Percentiles rank a stretch among this genome's conserved stretches.
phyloP scores from a whole-genome alignment of 2,329 filamentous ascomycete species.

The Epichloe gansuensis region DNA sequence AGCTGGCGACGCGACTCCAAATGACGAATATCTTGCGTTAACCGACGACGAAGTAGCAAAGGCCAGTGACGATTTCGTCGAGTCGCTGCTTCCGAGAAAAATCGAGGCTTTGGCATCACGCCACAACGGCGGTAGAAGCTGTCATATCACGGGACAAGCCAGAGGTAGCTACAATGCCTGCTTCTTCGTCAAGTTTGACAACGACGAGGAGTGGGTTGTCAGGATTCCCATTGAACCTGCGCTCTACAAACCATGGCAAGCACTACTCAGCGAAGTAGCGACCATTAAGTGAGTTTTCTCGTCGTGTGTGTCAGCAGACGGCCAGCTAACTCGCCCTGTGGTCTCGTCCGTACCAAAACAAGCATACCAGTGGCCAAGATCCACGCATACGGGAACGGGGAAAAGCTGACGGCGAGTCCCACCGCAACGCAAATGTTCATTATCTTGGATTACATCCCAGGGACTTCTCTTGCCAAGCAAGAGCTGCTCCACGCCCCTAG shows the following conservation, averaged over 20 bases:
- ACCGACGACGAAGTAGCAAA: slow-evolving; percentile 3
- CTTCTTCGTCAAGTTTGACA: slow-evolving; percentile 11
- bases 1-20: neutral
- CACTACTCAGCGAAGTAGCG: neutral
- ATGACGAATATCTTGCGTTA: slow-evolving; percentile 1
- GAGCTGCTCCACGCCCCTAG: no score
- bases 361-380: slow-evolving; percentile 12
- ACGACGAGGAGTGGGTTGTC: neutral
- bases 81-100: neutral
- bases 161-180: slow-evolving; percentile 15
- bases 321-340: neutral
- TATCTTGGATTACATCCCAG: neutral
- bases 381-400: slow-evolving; percentile 11
- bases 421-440: slow-evolving; percentile 1
- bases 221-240: slow-evolving; percentile 3
- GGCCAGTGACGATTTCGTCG: slow-evolving; percentile 1
- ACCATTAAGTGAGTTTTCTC: no score
- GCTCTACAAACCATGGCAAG: neutral
- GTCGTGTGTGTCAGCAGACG: no score
- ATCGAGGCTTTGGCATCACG: no score
- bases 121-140: neutral
- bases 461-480: no score
- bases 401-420: slow-evolving; percentile 1
- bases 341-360: slow-evolving; percentile 10
- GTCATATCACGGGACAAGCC: slow-evolving; percentile 7